Base-by-base conservation (phyloP, 2,329 filamentous ascomycete species). In the Fusarium albidum region DNA sequence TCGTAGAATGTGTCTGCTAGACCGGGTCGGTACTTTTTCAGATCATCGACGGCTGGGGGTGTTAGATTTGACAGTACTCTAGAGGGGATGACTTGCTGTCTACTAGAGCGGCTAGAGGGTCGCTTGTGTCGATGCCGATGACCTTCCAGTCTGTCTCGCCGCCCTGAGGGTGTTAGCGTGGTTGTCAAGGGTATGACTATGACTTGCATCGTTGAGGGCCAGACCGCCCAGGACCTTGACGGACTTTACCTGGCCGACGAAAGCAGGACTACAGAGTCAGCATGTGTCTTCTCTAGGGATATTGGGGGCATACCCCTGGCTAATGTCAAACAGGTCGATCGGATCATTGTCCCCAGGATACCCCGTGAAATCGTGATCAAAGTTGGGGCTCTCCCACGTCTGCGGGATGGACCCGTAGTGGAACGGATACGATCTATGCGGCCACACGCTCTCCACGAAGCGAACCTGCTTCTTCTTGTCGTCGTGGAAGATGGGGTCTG, bases 391-490 rank as follows among this genome's bases (percentile, higher is more conserved):
- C 61, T 78, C 75, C 75, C 75, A 78, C 0, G 75, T 78, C 57
- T 77, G 76, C 0, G 75, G 75, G 15, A 78, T 75, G 5, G 75
- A 77, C 0, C 75, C 75, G 41, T 78, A 78, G 21, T 73, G 67
- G 55, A 77, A 77, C 0, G 75, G 76, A 31, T 78, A 78, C 0
- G 73, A 68, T 63, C 73, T 76, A 63, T 77, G 75, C 31, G 76
- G 75, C 73, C 74, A 78, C 9, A 77, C 69, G 21, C 68, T 76
- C 43, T 74, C 71, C 11, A 78, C 74, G 17, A 74, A 78, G 18
- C 75, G 68, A 12, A 70, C 71, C 27, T 64, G 56, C 2, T 68
- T 61, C 12, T 74, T 69, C 40, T 71, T 70, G n/a, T 70, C 67
- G n/a, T 77, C 75, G 26, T 77, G 75, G 27, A 72, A 72, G 47